Evolutionary conservation across 2,329 filamentous ascomycete genomes (phyloP), one percentile per base, ranked within the genome.

Genomic region (Helotiales sp.): DNA sequence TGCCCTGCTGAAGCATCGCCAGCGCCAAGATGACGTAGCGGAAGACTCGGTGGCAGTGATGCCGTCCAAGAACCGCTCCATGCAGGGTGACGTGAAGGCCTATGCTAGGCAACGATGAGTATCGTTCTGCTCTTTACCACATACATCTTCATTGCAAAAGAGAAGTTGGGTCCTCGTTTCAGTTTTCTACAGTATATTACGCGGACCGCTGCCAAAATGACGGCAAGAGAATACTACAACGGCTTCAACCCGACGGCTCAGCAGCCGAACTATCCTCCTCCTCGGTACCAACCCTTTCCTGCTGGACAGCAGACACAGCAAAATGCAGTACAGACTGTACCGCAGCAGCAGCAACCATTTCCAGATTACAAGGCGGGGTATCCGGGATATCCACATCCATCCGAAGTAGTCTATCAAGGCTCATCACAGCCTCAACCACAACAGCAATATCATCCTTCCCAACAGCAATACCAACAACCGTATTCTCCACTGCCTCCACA

Each of bases 171-270:
- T 55, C 28, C 6, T 10, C 13, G 8, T 40, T 58, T 28, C 2
- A 34, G 6, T 32, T 43, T n/a, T 15, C n/a, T 24, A 17, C 6
- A 26, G 24, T 40, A 40, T n/a, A 58, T 10, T 24, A 10, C 22
- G 20, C 3, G 55, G 26, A 43, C 28, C 55, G 22, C 20, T 43
- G 28, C 22, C 30, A 65, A 67, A 54, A 72, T 72, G 70, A 60
- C 70, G 40, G 69, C 70, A 24, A 60, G 69, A 43, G 71, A 72
- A 43, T 72, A 72, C 43, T 72, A 70, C 66, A 45, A 66, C 45
- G 67, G 63, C 24, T 69, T 65, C 62, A 66, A 65, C 49, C 59
- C 61, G 8, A 17, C 45, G 11, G 17, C 40, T 8, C 66, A 62
- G 15, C 20, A 28, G 20, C 60, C 60, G 15, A 54, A 66, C 28